These are phyloP conservation scores for Dendrocalamus sinicus DNA, from an alignment of 176 grass and related monocot species.

Conservation along the genomic window DNA sequence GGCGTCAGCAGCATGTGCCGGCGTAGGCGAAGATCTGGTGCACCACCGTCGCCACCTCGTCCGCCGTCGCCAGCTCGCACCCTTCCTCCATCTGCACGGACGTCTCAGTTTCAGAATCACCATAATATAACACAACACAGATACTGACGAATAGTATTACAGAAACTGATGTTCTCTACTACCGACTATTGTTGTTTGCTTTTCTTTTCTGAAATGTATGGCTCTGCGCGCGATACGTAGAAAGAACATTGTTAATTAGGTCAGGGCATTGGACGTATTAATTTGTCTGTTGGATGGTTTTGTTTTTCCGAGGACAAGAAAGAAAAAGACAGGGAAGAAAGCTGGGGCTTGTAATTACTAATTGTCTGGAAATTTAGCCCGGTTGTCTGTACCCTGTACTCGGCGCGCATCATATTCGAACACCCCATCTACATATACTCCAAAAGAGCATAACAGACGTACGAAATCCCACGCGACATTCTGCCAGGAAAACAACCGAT, in stretches of 20 bases:
- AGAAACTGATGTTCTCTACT: background rate
- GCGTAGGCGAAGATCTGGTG: constrained; percentile 93
- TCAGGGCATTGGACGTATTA: background rate
- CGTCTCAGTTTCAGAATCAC: background rate
- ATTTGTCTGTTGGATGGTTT: background rate
- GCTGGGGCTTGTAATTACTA: constrained; percentile 40
- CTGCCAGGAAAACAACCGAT: background rate
- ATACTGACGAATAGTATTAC: background rate
- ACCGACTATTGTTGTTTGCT: background rate
- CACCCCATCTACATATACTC: constrained; percentile 42
- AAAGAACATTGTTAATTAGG: background rate
- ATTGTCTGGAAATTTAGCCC: constrained; percentile 12
- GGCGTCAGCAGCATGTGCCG: constrained; percentile 57
- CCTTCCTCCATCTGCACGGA: constrained; percentile 84
- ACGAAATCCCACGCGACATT: constrained; percentile 34
- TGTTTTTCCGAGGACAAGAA: constrained; percentile 26
- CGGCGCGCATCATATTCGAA: constrained; percentile 36
- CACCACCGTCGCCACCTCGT: constrained; percentile 89
- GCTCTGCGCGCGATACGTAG: background rate
- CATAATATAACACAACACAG: background rate
- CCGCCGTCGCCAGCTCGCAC: constrained; percentile 83
- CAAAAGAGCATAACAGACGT: constrained; percentile 16
- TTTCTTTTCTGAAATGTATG: background rate
- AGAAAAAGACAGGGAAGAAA: constrained; percentile 37
- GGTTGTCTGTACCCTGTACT: constrained; percentile 8